Percentiles rank a stretch among this genome's conserved stretches.
Conservation (phyloP, 106 monocot genomes). For the Acorus calamus region DNA sequence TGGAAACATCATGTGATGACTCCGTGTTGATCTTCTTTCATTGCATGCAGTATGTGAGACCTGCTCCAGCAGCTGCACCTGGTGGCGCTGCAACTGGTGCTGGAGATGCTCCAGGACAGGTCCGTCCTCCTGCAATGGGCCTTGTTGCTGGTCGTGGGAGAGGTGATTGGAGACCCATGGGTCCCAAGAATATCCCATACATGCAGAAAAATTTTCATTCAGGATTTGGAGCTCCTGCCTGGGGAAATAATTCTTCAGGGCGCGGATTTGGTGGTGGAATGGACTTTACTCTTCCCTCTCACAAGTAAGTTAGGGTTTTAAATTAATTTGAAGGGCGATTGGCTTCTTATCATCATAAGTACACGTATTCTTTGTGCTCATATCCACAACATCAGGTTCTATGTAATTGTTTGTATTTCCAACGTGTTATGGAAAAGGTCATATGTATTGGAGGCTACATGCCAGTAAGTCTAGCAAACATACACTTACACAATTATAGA, state of each 20-base stretch:
- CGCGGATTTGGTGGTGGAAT: constrained; percentile 61
- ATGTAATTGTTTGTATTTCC: too few relatives aligned
- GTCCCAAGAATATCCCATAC: constrained; percentile 22
- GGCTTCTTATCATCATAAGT: too few relatives aligned
- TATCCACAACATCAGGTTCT: too few relatives aligned
- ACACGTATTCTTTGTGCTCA: too few relatives aligned
- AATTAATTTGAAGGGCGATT: too few relatives aligned
- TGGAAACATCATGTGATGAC: too few relatives aligned
- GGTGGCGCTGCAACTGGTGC: constrained; percentile 33
- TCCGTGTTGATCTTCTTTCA: background rate
- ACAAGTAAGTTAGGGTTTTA: constrained; percentile 55
- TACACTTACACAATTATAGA: too few relatives aligned
- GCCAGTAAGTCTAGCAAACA: too few relatives aligned
- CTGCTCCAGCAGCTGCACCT: constrained; percentile 42
- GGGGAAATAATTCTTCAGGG: constrained; percentile 35
- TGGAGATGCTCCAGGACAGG: constrained; percentile 39
- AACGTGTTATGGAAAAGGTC: too few relatives aligned
- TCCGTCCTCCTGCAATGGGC: constrained; percentile 50
- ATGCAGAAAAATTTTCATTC: constrained; percentile 29
- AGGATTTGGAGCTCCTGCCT: constrained; percentile 50
- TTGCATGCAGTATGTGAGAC: constrained; percentile 80
- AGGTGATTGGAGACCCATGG: constrained; percentile 71
- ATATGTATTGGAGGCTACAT: too few relatives aligned
- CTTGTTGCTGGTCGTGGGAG: constrained; percentile 48
- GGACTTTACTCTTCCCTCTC: constrained; percentile 86